Conservation (phyloP, 805 yeast species). For the Candida mattraensis region DNA sequence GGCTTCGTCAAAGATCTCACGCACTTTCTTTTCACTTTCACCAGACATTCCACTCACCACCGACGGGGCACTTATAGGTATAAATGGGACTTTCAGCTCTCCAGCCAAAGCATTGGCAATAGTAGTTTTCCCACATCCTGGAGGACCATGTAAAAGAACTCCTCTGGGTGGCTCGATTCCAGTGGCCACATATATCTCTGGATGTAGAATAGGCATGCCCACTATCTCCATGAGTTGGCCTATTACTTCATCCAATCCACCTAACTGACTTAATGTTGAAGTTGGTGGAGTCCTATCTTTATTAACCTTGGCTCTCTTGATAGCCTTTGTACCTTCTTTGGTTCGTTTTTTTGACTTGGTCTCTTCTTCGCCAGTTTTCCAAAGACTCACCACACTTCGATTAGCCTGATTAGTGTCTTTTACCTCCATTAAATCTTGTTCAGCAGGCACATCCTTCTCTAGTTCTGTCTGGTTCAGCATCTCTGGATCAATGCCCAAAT, state of each 20-base stretch:
- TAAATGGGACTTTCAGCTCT: constrained; percentile 88
- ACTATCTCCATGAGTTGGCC: constrained; percentile 86
- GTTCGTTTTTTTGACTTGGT: constrained; percentile 48
- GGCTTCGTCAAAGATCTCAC: constrained; percentile 95
- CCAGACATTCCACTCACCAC: constrained; percentile 99
- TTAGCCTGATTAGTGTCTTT: constrained; percentile 69
- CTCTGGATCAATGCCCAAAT: constrained; percentile 29
- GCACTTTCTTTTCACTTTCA: constrained; percentile 89
- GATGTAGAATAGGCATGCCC: constrained; percentile 89
- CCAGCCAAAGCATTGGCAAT: constrained; percentile 96
- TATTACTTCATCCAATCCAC: constrained; percentile 87
- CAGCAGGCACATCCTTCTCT: constrained; percentile 35
- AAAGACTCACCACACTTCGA: constrained; percentile 68
- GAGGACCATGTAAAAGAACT: constrained; percentile 92
- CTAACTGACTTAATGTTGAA: constrained; percentile 68
- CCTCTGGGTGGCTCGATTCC: constrained; percentile 98
- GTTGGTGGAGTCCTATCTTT: constrained; percentile 71
- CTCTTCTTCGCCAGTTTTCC: constrained; percentile 45
- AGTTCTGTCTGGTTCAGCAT: constrained; percentile 16
- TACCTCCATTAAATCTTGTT: constrained; percentile 59
- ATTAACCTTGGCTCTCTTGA: constrained; percentile 35
- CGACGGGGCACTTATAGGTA: constrained; percentile 90
- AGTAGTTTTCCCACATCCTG: constrained; percentile 98
- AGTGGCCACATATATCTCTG: constrained; percentile 82
- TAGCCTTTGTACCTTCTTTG: constrained; percentile 31